phyloP scores from a whole-genome alignment of 2,329 filamentous ascomycete species.

The Fusarium floridanum region DNA sequence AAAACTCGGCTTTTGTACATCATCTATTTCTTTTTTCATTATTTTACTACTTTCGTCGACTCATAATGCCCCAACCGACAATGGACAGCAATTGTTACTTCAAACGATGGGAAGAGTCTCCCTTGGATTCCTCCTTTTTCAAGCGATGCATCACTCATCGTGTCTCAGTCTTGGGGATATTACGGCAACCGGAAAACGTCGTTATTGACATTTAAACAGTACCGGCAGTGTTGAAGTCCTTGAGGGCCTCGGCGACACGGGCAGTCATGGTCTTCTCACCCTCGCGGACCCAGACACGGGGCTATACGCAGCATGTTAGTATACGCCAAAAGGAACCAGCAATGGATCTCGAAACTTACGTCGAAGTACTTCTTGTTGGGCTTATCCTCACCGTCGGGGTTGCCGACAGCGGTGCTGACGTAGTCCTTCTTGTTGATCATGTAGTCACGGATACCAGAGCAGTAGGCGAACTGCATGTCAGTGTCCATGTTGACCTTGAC shows the following conservation, averaged over 20 bases:
- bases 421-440: conserved; percentile 96
- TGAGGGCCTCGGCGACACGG: conserved; percentile 83
- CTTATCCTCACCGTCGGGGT: conserved; percentile 96
- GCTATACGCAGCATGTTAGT: conserved; percentile 59
- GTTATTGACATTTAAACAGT: conserved; percentile 49
- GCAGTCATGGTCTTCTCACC: conserved; percentile 96
- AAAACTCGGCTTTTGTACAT: conserved; percentile 18
- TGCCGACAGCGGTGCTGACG: conserved; percentile 86
- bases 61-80: conserved; percentile 34
- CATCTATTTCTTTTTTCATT: conserved; percentile 39
- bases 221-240: conserved; percentile 82
- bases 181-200: conserved; percentile 25
- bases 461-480: conserved; percentile 96
- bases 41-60: conserved; percentile 44
- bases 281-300: conserved; percentile 94
- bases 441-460: conserved; percentile 93
- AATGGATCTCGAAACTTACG: conserved; percentile 49
- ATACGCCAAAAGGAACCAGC: background rate
- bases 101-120: conserved; percentile 23
- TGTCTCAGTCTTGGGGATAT: conserved; percentile 33
- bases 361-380: conserved; percentile 98
- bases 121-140: conserved; percentile 25
- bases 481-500: conserved; percentile 99
- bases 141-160: conserved; percentile 32
- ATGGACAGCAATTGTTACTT: conserved; percentile 29